Base-by-base conservation (phyloP, 2,329 filamentous ascomycete species). In the Calonectria pauciramosa region DNA sequence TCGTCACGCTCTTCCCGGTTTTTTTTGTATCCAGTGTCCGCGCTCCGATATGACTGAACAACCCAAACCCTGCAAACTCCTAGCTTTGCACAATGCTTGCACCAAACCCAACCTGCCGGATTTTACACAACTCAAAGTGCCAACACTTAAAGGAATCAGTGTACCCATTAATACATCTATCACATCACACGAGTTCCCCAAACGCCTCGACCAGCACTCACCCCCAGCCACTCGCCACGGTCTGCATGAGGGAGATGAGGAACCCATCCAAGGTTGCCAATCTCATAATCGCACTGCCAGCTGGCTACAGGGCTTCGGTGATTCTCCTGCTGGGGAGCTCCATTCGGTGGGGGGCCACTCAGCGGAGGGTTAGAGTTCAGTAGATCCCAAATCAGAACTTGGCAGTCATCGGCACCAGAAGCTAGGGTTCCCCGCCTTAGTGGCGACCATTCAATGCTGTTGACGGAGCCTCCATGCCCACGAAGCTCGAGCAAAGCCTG, bases 401-500 rank as follows among this genome's bases (percentile, higher is more conserved):
- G 91, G 77, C 93, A 96, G 85, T 99, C 97, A 81, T 99, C 97
- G 8, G 90, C 97, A 41, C 97, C 97, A 0, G 95, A 98, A 20
- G 96, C 96, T 23, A 99, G 91, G 78, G 96, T 94, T 30, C 97
- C 97, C 80, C 97, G 91, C 73, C 96, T 91, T 70, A 92, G 91
- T 0, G 96, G 96, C 11, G 95, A 98, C 97, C 97, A 99, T 86
- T 99, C 97, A 73, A 99, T 94, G 81, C 94, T 97, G 86, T 98
- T 99, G 72, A 99, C 91, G 10, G 95, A 86, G 6, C 95, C 94
- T 28, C 92, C 91, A 83, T 99, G 96, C 28, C 97, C 97, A 63
- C 95, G 95, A 47, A 99, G 92, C 84, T 99, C 97, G 32, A 99
- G 91, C 6, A 99, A 90, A 3, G 97, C 97, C 85, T 98, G 97